Conservation (phyloP, 257 asterid genomes). For the Cinchona pubescens region DNA sequence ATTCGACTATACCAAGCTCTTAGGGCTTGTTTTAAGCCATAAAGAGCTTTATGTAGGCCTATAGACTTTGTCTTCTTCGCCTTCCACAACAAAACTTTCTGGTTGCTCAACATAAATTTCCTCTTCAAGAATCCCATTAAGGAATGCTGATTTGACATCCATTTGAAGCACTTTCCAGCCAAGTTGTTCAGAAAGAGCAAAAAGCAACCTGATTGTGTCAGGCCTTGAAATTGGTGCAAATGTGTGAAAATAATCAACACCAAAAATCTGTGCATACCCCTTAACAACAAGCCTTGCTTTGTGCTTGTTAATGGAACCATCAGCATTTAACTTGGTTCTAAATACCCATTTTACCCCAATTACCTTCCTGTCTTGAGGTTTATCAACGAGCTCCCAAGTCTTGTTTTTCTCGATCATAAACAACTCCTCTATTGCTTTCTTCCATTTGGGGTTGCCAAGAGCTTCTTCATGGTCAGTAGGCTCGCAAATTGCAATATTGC, state of each 20-base stretch:
- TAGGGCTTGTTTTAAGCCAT: background rate
- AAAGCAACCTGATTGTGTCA: background rate
- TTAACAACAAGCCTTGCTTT: slow-evolving; percentile 9
- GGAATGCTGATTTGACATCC: background rate
- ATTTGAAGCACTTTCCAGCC: background rate
- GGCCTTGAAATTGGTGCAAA: slow-evolving; percentile 5
- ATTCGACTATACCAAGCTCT: background rate
- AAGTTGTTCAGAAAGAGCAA: background rate
- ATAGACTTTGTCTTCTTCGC: background rate
- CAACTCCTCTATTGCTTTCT: background rate
- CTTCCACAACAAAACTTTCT: background rate
- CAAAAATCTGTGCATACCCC: slow-evolving; percentile 7
- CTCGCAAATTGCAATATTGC: slow-evolving; percentile 3
- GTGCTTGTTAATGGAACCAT: slow-evolving; percentile 12
- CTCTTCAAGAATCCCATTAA: background rate
- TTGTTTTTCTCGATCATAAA: slow-evolving; percentile 6
- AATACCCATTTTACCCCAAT: slow-evolving; percentile 15
- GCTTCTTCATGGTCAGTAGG: slow-evolving; percentile 9
- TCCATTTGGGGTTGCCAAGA: background rate
- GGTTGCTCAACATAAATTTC: background rate
- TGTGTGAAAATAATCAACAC: slow-evolving; percentile 7
- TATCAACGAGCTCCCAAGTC: background rate
- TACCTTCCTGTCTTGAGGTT: background rate
- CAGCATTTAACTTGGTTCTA: slow-evolving; percentile 10
- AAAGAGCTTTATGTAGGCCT: background rate